Base-by-base conservation (phyloP, 352 stramenopile genomes). In the Phytophthora sp. region DNA sequence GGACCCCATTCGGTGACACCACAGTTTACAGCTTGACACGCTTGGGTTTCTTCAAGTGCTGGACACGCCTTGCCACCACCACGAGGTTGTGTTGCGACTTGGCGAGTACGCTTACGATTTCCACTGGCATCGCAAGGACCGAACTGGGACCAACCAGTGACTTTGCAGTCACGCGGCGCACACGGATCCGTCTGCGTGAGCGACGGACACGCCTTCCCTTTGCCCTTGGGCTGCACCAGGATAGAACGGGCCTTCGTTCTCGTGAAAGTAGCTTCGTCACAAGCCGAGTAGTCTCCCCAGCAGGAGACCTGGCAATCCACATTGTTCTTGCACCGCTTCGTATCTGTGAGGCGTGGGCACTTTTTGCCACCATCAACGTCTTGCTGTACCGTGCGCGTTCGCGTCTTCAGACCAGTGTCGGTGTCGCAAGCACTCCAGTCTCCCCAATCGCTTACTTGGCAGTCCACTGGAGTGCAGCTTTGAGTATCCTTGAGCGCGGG, bases 261-360 rank as follows among this genome's bases (percentile, higher is more conserved):
- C 6, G 62, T 76, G 41, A 67, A 62, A 0, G 54, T 70, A n/a
- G 51, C 15, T 1, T 63, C 54, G 10, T 84, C 72, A 42, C 79
- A 91, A 1, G 54, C 13, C 1, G 17, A 37, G 46, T 74, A 89
- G 28, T 57, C 56, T 1, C 76, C 55, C 77, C 79, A 91, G 11
- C 48, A 48, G 13, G 75, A 81, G 18, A 89, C 67, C 8, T 82
- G 70, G 35, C 82, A 91, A 54, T 89, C 66, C 4, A 89, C 64
- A 10, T 75, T 38, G 0, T 54, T 39, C 0, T 39, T 62, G 27
- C 82, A 91, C 1, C 44, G 24, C 20, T 50, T 66, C 0, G 65
- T 63, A 6, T 88, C 46, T 2, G 54, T 52, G 3, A 90, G 53
- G 1, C 13, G 49, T 4, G 70, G 74, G 27, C 82, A 91, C 0